These are phyloP conservation scores for Saccharum spontaneum DNA, from an alignment of 176 grass and related monocot genomes.

Conservation along the genomic window DNA sequence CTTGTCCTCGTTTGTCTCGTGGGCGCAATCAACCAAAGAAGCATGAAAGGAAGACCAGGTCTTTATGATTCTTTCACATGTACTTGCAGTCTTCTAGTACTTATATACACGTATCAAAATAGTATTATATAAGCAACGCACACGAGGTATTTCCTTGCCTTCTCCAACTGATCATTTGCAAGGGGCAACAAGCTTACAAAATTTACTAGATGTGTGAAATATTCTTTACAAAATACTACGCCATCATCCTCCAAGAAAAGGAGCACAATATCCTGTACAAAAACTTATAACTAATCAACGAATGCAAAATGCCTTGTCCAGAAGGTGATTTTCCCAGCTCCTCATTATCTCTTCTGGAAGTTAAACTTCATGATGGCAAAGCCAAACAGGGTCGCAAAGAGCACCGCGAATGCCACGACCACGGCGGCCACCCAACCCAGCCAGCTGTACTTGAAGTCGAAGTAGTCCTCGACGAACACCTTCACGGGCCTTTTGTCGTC, in stretches of 20 bases:
- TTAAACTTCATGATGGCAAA: constrained; percentile 83
- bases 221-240: background rate
- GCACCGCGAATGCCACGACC: constrained; percentile 45
- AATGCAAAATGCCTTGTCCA: background rate
- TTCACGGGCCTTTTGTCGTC: constrained; percentile 27
- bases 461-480: constrained; percentile 52
- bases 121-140: background rate
- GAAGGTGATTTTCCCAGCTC: background rate
- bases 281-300: background rate
- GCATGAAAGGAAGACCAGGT: background rate
- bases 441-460: constrained; percentile 69
- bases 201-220: background rate
- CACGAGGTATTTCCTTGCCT: background rate
- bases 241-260: background rate
- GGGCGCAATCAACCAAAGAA: background rate
- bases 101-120: background rate
- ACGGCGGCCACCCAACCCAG: constrained; percentile 57
- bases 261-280: background rate
- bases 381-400: constrained; percentile 64
- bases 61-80: background rate
- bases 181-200: background rate
- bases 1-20: background rate
- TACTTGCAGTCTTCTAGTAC: too few species aligned
- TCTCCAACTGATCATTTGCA: background rate
- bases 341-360: constrained; percentile 76